Conservation (phyloP, 305 asterid species). For the Solanum hybrid region DNA sequence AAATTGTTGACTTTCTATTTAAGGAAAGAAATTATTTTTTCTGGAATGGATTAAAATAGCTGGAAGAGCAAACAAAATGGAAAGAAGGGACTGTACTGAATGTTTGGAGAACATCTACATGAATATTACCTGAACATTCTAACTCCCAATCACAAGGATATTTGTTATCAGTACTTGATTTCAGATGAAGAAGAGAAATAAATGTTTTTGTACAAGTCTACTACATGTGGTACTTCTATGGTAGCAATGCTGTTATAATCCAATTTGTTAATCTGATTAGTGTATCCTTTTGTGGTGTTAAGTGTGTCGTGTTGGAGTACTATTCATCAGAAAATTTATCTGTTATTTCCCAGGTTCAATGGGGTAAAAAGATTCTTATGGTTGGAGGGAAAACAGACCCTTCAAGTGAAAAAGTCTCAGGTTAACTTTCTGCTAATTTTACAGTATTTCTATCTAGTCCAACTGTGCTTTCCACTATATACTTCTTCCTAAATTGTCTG, state of each 20-base stretch:
- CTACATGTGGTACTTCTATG: not conserved
- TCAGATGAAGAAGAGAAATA: not conserved
- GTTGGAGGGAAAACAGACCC: slow-evolving; percentile 96
- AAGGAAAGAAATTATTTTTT: not conserved
- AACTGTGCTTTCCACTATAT: not conserved
- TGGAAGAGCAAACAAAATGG: not conserved
- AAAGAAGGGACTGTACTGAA: not conserved
- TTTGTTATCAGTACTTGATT: not conserved
- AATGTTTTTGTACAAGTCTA: not conserved
- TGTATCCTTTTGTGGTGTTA: not conserved
- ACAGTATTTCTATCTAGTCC: slow-evolving; percentile 3
- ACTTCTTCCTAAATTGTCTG: slow-evolving; percentile 3
- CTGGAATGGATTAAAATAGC: not conserved
- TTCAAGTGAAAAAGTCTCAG: slow-evolving; percentile 71
- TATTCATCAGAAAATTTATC: not conserved
- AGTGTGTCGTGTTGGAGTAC: not conserved
- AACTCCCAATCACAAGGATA: not conserved
- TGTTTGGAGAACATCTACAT: not conserved
- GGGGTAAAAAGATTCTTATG: slow-evolving; percentile 94
- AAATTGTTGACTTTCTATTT: not conserved
- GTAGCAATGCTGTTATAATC: not conserved
- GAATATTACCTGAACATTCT: not conserved
- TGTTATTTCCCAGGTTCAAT: slow-evolving; percentile 53
- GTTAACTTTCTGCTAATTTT: slow-evolving; percentile 29
- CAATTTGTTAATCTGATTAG: not conserved